Conservation (phyloP, 148 eudicot genomes). For the Selenicereus undatus region DNA sequence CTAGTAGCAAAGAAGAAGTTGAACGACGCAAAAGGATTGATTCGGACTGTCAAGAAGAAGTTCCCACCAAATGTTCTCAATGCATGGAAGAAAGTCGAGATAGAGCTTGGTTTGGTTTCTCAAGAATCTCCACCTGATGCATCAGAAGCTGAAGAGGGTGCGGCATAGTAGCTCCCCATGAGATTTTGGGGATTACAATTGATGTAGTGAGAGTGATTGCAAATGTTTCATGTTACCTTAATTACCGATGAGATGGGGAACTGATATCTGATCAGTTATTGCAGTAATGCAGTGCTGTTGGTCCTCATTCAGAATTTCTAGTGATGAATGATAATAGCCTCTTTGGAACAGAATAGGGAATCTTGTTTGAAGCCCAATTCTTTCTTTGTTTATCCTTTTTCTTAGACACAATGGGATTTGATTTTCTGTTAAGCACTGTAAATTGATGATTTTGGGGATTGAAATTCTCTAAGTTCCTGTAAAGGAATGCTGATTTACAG, state of each 20-base stretch:
- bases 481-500: neutral
- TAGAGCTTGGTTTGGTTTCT: conserved; percentile 54
- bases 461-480: conserved; percentile 6
- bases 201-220: neutral
- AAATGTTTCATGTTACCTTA: conserved; percentile 3
- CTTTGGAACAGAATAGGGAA: neutral
- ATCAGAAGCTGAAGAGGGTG: conserved; percentile 14
- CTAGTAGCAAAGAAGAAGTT: conserved; percentile 42
- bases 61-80: conserved; percentile 52
- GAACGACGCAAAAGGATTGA: conserved; percentile 57
- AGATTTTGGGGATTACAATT: neutral
- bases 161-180: conserved; percentile 5
- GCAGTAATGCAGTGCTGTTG: neutral
- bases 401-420: conserved; percentile 5
- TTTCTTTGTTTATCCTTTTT: conserved; percentile 4
- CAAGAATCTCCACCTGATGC: conserved; percentile 22
- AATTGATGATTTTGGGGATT: conserved; percentile 9
- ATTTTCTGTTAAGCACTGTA: neutral
- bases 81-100: conserved; percentile 58
- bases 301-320: neutral
- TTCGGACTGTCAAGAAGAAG: conserved; percentile 72
- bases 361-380: neutral
- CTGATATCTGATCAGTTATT: neutral
- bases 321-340: neutral
- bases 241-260: neutral